Evolutionary conservation across 1,284 basidiomycete genomes (phyloP).

Genomic region (Calocybe gambosa): DNA sequence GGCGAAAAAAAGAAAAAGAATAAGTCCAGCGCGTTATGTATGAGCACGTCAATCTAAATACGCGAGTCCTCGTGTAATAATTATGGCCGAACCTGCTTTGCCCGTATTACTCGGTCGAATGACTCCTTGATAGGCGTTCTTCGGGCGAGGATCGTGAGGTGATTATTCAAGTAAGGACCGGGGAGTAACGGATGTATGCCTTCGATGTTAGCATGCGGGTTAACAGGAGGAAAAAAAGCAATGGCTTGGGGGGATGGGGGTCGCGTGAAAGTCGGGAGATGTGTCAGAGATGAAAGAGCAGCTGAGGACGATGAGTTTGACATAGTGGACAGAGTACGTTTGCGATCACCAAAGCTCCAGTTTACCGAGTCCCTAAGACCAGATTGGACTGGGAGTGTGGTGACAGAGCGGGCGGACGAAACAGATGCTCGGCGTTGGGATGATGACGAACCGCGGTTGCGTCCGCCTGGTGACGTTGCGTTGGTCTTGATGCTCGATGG

Average conservation of each 20-base stretch:
- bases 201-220: constrained; percentile 46
- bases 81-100: constrained; percentile 32
- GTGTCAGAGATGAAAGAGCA: constrained; percentile 57
- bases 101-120: constrained; percentile 58
- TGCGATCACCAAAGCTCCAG: constrained; percentile 43
- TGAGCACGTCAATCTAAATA: neutral
- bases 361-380: constrained; percentile 24
- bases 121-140: constrained; percentile 63
- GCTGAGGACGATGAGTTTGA: constrained; percentile 57
- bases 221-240: constrained; percentile 50
- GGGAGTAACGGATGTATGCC: constrained; percentile 62
- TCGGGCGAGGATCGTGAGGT: constrained; percentile 58
- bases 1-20: neutral
- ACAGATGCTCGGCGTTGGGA: constrained; percentile 50
- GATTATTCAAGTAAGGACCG: constrained; percentile 59
- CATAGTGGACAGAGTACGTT: constrained; percentile 59
- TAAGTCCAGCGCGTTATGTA: neutral
- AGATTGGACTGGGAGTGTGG: constrained; percentile 48
- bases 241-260: constrained; percentile 47
- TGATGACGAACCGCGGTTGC: constrained; percentile 14
- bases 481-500: constrained; percentile 26
- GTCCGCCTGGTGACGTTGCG: constrained; percentile 19
- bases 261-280: constrained; percentile 47
- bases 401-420: constrained; percentile 57
- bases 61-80: neutral